These are phyloP conservation scores for Trichoderma sp. DNA, from an alignment of 2,329 filamentous ascomycete genomes.

Conservation along the genomic window DNA sequence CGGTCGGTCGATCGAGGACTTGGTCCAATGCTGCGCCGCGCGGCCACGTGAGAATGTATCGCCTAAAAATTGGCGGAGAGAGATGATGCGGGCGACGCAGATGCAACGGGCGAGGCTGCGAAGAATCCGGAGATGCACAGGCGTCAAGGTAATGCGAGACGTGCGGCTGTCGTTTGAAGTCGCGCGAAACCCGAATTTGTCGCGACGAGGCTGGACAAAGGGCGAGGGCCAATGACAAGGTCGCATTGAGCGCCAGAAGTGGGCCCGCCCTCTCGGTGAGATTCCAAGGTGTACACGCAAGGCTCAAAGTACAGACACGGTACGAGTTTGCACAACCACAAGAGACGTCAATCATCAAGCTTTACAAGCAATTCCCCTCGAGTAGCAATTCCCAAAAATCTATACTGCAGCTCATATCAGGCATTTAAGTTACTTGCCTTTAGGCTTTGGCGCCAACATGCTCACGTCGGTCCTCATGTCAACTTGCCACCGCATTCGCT, in stretches of 20 bases:
- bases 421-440: too few species aligned
- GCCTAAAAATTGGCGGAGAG: not conserved
- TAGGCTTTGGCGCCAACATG: too few species aligned
- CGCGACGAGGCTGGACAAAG: conserved; percentile 41
- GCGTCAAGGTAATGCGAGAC: not conserved
- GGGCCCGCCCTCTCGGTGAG: conserved; percentile 27
- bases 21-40: conserved; percentile 21
- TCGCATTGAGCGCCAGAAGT: conserved; percentile 26
- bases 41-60: not conserved
- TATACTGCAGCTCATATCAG: too few species aligned
- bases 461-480: too few species aligned
- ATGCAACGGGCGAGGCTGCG: conserved; percentile 5
- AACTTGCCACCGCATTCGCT: too few species aligned
- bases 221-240: conserved; percentile 35
- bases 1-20: not conserved
- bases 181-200: conserved; percentile 43
- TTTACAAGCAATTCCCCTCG: too few species aligned
- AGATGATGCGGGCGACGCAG: conserved; percentile 19
- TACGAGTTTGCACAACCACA: too few species aligned
- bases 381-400: too few species aligned
- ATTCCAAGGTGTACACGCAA: too few species aligned
- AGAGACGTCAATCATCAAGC: too few species aligned
- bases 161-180: conserved; percentile 22
- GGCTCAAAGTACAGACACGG: too few species aligned
- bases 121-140: conserved; percentile 23